Evolutionary conservation across 108 stramenopile species (phyloP), one percentile per base, ranked within the genome.

Genomic region (Licmophora abbreviata): DNA sequence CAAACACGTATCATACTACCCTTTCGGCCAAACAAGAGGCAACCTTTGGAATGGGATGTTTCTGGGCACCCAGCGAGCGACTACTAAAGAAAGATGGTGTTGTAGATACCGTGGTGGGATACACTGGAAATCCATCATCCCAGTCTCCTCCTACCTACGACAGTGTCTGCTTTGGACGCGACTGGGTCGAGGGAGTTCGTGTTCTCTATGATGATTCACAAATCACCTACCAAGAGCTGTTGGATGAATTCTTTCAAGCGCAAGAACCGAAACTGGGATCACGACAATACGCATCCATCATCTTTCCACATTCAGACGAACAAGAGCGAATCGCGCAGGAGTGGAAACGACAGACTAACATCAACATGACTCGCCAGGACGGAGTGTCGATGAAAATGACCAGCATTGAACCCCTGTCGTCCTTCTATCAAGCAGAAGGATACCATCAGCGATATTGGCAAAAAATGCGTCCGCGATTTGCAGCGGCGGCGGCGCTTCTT

Each of bases 391-490:
- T 55, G 20, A 45, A 56, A 11, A 56, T 61, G 44, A 75, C 81
- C 5, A 14, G 41, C 0, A 66, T 86, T 29, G 85, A 86, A 66
- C 75, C 71, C 18, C 24, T 49, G 28, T 49, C 79, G 1, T 38
- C 44, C 25, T 89, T 89, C 60, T 89, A 70, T 55, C 47, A 54
- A 32, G 88, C 83, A 0, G 88, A 89, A 40, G 64, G 67, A 37
- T 89, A 89, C 56, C 88, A 89, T 64, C 88, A 89, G 53, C 44
- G 68, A 25, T 89, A 82, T 63, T 89, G 83, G 83, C 71, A 80
- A 64, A 89, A 85, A 38, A 69, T 69, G 43, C 60, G 79, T 26
- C 58, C 77, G 23, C 57, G 88, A 9, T 53, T 69, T 14, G 69
- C 69, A 1, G 28, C 66, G 4, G 56, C 64, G 11, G 8, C 71